A percentile compares a stretch with the other conserved stretches of the same genome.
These are phyloP conservation scores for Ophiostoma piceae DNA, from an alignment of 2,329 filamentous ascomycete genomes.

Conservation along the genomic window DNA sequence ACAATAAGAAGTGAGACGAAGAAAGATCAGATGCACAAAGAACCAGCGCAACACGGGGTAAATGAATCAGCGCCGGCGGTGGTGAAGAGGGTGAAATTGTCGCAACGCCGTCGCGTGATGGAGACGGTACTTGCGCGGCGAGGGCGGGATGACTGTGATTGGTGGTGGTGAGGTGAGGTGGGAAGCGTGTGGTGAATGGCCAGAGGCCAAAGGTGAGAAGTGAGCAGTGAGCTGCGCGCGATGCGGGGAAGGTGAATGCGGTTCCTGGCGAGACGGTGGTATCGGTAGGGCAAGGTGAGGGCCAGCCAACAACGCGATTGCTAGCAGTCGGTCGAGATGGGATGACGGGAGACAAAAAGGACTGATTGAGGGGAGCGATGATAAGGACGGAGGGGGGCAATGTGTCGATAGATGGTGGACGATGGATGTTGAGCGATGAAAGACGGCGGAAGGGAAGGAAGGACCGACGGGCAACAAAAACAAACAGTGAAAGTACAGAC, in stretches of 20 bases:
- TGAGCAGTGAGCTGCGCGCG: slow-evolving; percentile 5
- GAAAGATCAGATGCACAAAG: neutral
- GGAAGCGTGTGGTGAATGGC: neutral
- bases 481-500: neutral
- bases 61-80: neutral
- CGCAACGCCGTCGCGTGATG: neutral
- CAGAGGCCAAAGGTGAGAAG: neutral
- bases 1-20: neutral
- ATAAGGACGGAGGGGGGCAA: neutral
- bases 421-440: neutral
- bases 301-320: neutral
- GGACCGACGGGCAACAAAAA: neutral
- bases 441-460: neutral
- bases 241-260: slow-evolving; percentile 8
- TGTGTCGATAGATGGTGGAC: neutral
- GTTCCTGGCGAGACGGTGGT: neutral
- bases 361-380: neutral
- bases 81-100: neutral
- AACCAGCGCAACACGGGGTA: neutral
- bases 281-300: neutral
- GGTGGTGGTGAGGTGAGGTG: neutral
- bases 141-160: neutral
- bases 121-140: neutral
- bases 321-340: neutral
- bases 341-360: neutral